These are phyloP conservation scores for Mitragyna speciosa DNA, from an alignment of 257 asterid genomes.

Conservation along the genomic window DNA sequence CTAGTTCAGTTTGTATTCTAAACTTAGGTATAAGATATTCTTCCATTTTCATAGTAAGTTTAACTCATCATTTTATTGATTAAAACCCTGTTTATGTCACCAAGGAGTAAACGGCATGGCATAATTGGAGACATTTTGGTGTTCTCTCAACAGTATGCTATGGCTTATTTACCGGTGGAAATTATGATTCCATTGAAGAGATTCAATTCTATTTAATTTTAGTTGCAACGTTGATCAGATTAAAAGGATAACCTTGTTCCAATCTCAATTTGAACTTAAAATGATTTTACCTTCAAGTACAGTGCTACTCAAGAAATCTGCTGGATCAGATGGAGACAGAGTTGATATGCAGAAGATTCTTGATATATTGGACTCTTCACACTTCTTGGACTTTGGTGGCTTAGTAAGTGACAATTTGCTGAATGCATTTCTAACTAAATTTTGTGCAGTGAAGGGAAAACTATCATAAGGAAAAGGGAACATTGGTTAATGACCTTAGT, in stretches of 20 bases:
- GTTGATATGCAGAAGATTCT: constrained; percentile 65
- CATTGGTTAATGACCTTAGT: neutral
- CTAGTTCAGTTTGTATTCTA: neutral
- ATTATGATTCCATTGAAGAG: neutral
- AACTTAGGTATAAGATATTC: neutral
- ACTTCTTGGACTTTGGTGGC: constrained; percentile 79
- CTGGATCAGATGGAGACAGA: constrained; percentile 70
- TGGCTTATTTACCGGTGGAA: constrained; percentile 74
- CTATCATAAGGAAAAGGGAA: neutral
- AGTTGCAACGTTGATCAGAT: neutral
- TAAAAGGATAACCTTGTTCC: constrained; percentile 7
- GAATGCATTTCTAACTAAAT: neutral
- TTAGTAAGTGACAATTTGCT: constrained; percentile 47
- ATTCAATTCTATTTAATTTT: neutral
- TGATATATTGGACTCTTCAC: constrained; percentile 68
- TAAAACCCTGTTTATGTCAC: neutral
- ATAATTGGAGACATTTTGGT: constrained; percentile 64
- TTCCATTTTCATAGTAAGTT: neutral
- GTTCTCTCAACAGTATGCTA: constrained; percentile 67
- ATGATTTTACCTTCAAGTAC: constrained; percentile 16
- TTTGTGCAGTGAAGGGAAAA: neutral
- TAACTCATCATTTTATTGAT: neutral
- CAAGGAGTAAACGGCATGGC: constrained; percentile 49
- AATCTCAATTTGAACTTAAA: neutral
- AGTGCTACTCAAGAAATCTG: constrained; percentile 78